Conservation (phyloP, 2,329 filamentous ascomycete species). For the Tolypocladium inflatum region DNA sequence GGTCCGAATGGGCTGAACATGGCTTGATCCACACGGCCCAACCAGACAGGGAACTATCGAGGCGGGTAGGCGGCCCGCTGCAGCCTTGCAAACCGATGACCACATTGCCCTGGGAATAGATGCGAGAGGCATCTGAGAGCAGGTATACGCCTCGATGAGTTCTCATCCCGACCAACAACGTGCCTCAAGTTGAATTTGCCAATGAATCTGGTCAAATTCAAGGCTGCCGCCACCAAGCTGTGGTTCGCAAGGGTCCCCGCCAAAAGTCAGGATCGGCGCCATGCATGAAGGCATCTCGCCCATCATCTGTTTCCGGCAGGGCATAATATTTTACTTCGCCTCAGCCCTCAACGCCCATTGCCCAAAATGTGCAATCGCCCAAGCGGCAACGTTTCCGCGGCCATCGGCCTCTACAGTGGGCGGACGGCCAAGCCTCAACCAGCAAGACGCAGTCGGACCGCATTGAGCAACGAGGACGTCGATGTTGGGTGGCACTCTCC, state of each 20-base stretch:
- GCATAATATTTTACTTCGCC: neutral
- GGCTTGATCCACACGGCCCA: neutral
- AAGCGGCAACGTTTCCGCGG: neutral
- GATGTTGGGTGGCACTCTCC: neutral
- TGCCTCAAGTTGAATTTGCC: neutral
- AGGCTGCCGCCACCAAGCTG: neutral
- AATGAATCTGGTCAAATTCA: neutral
- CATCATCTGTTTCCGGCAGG: neutral
- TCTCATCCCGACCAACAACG: neutral
- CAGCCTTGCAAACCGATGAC: neutral
- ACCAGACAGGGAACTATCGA: neutral
- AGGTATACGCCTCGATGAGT: neutral
- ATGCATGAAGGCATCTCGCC: neutral
- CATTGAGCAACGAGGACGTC: neutral
- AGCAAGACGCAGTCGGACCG: neutral
- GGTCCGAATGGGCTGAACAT: neutral
- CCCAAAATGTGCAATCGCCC: neutral
- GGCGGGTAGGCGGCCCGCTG: neutral
- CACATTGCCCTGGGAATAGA: neutral
- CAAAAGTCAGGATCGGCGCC: neutral
- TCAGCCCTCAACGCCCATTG: neutral
- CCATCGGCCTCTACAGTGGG: neutral
- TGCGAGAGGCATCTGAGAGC: neutral
- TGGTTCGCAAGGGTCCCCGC: neutral
- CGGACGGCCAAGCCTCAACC: neutral